A percentile compares a stretch with the other conserved stretches of the same genome.
phyloP scores from a whole-genome alignment of 2,329 filamentous ascomycete genomes.

The Sphaerulina vaccinii region DNA sequence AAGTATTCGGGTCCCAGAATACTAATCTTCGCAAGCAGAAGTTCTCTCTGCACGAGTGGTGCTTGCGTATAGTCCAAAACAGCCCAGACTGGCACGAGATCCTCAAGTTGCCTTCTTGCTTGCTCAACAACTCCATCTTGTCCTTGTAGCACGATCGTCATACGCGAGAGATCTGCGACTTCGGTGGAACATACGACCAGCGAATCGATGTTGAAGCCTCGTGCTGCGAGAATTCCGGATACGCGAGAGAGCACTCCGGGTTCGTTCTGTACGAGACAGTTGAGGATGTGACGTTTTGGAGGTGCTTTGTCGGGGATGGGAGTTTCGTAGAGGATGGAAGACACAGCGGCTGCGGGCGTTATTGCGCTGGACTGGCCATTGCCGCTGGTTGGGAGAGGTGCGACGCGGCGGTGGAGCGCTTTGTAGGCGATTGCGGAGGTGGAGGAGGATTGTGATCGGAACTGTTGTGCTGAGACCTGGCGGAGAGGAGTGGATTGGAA shows the following conservation, averaged over 20 bases:
- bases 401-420: conserved; percentile 85
- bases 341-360: conserved; percentile 86
- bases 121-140: conserved; percentile 98
- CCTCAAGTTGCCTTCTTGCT: conserved; percentile 89
- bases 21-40: conserved; percentile 93
- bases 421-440: conserved; percentile 90
- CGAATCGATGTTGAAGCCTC: conserved; percentile 98
- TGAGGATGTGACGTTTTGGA: conserved; percentile 91
- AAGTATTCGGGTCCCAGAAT: conserved; percentile 97
- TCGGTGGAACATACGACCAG: conserved; percentile 97
- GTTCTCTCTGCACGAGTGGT: conserved; percentile 90
- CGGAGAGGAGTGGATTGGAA: conserved; percentile 5
- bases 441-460: conserved; percentile 58
- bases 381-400: conserved; percentile 67
- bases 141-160: conserved; percentile 96
- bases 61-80: conserved; percentile 93
- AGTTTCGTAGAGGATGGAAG: conserved; percentile 98
- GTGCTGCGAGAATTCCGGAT: conserved; percentile 90
- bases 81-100: conserved; percentile 96
- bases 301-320: conserved; percentile 79
- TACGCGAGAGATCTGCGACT: conserved; percentile 92
- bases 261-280: conserved; percentile 98
- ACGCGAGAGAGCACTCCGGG: conserved; percentile 95
- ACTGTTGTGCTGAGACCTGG: conserved; percentile 27
- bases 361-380: conserved; percentile 65